phyloP scores from a whole-genome alignment of 1,284 basidiomycete genomes.

The Sparassis latifolia region DNA sequence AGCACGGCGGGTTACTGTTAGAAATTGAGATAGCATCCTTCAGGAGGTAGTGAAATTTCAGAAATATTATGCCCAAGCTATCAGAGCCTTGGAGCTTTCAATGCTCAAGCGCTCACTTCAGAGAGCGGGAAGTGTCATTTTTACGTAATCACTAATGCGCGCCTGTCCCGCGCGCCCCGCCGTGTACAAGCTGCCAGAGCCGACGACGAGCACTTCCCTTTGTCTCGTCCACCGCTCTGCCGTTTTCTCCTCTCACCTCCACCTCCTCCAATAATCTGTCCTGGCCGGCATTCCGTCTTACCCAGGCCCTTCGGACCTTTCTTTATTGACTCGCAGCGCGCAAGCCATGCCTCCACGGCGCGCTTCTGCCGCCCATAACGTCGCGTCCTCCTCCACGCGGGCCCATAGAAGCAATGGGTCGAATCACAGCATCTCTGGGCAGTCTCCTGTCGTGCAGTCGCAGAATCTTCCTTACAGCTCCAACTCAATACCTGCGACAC shows the following conservation, averaged over 20 bases:
- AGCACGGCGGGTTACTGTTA: too few species aligned
- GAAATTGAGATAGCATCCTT: too few species aligned
- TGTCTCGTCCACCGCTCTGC: background rate
- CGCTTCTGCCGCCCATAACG: constrained; percentile 35
- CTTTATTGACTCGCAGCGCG: background rate
- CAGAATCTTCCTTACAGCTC: constrained; percentile 21
- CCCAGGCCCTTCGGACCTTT: too few species aligned
- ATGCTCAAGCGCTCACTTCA: too few species aligned
- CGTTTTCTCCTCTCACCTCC: background rate
- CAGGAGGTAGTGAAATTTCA: too few species aligned
- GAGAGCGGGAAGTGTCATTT: too few species aligned
- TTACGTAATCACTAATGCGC: too few species aligned
- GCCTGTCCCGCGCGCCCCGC: too few species aligned
- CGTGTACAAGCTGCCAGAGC: background rate
- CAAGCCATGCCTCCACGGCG: constrained; percentile 37
- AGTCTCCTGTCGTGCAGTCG: constrained; percentile 21
- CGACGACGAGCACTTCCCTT: background rate
- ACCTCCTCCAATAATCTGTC: background rate
- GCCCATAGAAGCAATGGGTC: constrained; percentile 47
- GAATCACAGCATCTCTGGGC: constrained; percentile 34
- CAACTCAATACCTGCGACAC: constrained; percentile 30
- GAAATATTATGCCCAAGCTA: too few species aligned
- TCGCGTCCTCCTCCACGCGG: constrained; percentile 26
- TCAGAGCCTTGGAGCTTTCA: too few species aligned
- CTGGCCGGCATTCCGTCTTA: too few species aligned